Base-by-base conservation (phyloP, 2,329 filamentous ascomycete species). In the Alternaria incomplexa region DNA sequence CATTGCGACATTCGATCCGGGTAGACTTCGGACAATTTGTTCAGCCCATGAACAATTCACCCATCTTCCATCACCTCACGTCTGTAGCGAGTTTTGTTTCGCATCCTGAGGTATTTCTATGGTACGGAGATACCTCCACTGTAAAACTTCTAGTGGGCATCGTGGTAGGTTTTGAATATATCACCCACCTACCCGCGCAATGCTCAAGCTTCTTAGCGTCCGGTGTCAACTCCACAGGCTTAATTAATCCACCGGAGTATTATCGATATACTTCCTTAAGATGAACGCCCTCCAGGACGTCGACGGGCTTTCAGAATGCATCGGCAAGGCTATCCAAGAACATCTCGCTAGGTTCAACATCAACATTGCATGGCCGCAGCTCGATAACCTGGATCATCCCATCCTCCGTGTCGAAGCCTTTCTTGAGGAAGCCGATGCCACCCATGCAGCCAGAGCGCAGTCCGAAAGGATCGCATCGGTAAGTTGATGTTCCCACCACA, bases 381-480 rank as follows among this genome's bases (percentile, higher is more conserved):
- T 73, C 23, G 68, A 72, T 28, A 61, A 52, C 13, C 58, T 77
- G 8, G 62, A 62, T 22, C 70, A 64, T 25, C 75, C 75, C 4
- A 66, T 75, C 15, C 62, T 78, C 11, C 71, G 76, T 6, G 55
- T 78, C 17, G 76, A 78, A 48, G 74, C 76, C 25, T 78, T 77
- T 43, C 61, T 78, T 11, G 74, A 78, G 53, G 74, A 78, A 61
- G 70, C 66, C 40, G 59, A 60, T 25, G 64, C 56, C 13, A 53
- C 43, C 11, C 68, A 57, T 53, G 43, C 32, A 30, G 46, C 51
- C n/a, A 61, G 47, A 52, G 54, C 54, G 28, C 69, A 63, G 43
- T 72, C 75, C 17, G 68, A 73, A 40, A 69, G 62, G 44, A 64
- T 77, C 36, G 73, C 73, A 32, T 77, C 75, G 64, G 74, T 76